Conservation (phyloP, 148 eudicot species). For the Oxyria digyna region DNA sequence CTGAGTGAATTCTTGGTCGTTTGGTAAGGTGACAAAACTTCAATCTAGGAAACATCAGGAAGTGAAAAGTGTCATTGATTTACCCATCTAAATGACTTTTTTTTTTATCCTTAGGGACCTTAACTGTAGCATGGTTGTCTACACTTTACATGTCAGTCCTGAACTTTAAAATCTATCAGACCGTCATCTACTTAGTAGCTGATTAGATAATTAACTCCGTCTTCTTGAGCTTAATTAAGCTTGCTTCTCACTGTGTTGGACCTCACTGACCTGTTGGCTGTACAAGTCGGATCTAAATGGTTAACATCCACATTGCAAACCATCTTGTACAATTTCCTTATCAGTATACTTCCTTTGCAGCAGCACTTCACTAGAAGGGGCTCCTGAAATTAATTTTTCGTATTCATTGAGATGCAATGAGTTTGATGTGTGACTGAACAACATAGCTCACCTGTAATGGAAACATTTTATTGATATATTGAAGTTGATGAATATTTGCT, state of each 20-base stretch:
- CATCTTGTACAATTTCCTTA: background rate
- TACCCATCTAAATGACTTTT: background rate
- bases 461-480: background rate
- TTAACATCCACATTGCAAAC: background rate
- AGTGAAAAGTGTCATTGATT: background rate
- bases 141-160: background rate
- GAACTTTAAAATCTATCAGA: background rate
- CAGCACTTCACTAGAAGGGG: background rate
- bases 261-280: background rate
- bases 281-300: background rate
- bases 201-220: no score
- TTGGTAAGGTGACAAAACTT: no score
- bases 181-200: no score
- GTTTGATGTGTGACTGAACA: background rate
- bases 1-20: no score
- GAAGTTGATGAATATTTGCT: background rate
- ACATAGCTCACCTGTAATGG: background rate
- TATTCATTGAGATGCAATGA: background rate
- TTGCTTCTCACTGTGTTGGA: background rate
- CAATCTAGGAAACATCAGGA: no score
- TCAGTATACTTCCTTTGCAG: background rate
- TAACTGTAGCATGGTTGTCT: background rate
- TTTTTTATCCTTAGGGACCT: background rate
- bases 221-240: background rate
- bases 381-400: background rate